Evolutionary conservation across 2,329 filamentous ascomycete species (phyloP).

Genomic region (Beauveria sp.): DNA sequence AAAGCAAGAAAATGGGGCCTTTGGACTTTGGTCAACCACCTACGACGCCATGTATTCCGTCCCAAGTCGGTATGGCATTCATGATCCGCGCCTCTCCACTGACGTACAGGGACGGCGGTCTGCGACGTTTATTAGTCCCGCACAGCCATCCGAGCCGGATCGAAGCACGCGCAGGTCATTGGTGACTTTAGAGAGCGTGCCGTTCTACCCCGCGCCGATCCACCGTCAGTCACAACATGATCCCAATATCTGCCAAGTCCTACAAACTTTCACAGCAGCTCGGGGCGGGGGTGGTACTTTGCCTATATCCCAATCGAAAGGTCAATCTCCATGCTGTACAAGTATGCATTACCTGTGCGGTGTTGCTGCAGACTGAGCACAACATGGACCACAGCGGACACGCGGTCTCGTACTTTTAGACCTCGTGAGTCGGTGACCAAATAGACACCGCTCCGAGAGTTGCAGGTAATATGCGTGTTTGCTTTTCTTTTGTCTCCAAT

Average conservation of each 20-base stretch:
- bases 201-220: background rate
- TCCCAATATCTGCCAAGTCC: background rate
- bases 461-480: too few relatives aligned
- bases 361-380: background rate
- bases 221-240: background rate
- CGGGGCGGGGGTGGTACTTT: background rate
- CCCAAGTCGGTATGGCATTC: too few relatives aligned
- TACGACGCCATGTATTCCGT: too few relatives aligned
- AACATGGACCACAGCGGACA: background rate
- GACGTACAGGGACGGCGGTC: too few relatives aligned
- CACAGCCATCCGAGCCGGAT: too few relatives aligned
- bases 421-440: too few relatives aligned
- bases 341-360: background rate
- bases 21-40: background rate
- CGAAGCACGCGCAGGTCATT: too few relatives aligned
- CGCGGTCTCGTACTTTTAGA: too few relatives aligned
- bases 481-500: too few relatives aligned
- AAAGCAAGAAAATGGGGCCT: background rate
- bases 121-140: too few relatives aligned
- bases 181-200: background rate
- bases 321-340: background rate
- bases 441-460: too few relatives aligned
- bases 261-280: background rate
- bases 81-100: background rate
- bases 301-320: background rate